Conservation (phyloP, 2,329 filamentous ascomycete genomes). For the Trichoderma sp. region DNA sequence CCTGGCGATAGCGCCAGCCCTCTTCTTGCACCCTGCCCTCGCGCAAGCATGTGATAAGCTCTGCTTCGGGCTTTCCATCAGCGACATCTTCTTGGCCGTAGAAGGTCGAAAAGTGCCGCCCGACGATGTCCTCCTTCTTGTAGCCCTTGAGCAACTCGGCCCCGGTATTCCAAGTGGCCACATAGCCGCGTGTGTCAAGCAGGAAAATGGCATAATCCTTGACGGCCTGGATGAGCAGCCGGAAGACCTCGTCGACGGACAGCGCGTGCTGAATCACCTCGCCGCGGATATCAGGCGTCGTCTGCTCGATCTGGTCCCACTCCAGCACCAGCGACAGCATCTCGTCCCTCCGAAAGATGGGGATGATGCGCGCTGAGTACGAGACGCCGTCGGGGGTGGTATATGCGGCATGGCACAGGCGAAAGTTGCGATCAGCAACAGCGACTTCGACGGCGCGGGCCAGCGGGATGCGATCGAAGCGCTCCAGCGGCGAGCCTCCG, state of each 20-base stretch:
- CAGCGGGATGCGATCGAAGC: conserved; percentile 29
- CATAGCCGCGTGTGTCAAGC: conserved; percentile 52
- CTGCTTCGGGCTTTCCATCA: conserved; percentile 48
- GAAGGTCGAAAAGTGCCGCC: conserved; percentile 56
- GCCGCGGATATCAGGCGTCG: conserved; percentile 11
- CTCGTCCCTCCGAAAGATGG: conserved; percentile 30
- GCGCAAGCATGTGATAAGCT: conserved; percentile 50
- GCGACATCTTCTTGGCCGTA: conserved; percentile 51
- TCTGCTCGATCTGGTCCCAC: conserved; percentile 29
- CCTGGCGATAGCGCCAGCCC: conserved; percentile 57
- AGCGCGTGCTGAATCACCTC: conserved; percentile 28
- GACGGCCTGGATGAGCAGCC: conserved; percentile 59
- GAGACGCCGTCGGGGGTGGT: conserved; percentile 12
- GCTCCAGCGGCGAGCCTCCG: conserved; percentile 27
- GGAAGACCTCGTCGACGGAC: conserved; percentile 53
- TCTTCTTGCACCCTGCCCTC: conserved; percentile 58
- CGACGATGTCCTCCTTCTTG: conserved; percentile 51
- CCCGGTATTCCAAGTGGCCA: conserved; percentile 57
- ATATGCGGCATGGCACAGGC: conserved; percentile 26
- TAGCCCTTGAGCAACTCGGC: conserved; percentile 57
- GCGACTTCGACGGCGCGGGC: conserved; percentile 31
- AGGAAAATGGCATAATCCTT: conserved; percentile 64
- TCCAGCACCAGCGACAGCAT: conserved; percentile 33
- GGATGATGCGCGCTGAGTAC: conserved; percentile 34
- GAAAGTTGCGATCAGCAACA: conserved; percentile 27